Conservation (phyloP, 768 basidiomycete genomes). For the Mycena haematopus region DNA sequence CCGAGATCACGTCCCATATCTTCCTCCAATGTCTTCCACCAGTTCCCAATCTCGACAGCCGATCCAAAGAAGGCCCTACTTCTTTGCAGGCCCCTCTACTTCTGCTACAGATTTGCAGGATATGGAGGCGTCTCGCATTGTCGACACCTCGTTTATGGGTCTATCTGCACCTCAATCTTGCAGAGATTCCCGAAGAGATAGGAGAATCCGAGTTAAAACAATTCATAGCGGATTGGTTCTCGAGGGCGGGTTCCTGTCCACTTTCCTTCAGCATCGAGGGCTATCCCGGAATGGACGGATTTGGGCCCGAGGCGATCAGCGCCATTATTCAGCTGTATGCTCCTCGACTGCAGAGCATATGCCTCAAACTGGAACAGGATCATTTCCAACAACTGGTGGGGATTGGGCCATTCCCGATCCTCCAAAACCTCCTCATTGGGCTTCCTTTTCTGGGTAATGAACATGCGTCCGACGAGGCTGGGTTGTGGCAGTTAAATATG, state of each 20-base stretch:
- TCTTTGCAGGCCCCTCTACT: constrained; percentile 27
- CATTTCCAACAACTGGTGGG: neutral
- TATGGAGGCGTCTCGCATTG: constrained; percentile 35
- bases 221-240: neutral
- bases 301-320: neutral
- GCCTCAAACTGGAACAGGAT: neutral
- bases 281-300: neutral
- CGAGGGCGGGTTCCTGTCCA: neutral
- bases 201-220: neutral
- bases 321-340: neutral
- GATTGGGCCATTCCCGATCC: constrained; percentile 3
- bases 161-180: neutral
- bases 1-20: constrained; percentile 14
- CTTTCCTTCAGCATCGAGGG: constrained; percentile 6
- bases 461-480: neutral
- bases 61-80: neutral
- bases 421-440: neutral
- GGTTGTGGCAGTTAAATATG: neutral
- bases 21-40: constrained; percentile 4
- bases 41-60: neutral
- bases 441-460: neutral
- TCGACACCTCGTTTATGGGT: constrained; percentile 35
- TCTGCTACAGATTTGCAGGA: constrained; percentile 30
- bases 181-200: neutral
- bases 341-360: neutral